phyloP scores from a whole-genome alignment of 352 stramenopile genomes.

The Globisporangium paddicum region DNA sequence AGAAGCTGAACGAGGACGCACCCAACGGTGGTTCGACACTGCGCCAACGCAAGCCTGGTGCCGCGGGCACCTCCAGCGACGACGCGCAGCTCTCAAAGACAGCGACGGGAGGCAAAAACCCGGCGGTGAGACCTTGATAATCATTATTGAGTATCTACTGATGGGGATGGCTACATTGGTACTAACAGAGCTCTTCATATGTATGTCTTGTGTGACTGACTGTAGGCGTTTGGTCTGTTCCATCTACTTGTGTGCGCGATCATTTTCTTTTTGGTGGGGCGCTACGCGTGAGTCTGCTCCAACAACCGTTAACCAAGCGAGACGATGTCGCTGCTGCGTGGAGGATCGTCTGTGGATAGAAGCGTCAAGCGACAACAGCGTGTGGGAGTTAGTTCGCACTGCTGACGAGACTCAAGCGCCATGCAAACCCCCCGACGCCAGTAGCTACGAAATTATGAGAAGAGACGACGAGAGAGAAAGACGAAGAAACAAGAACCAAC shows the following conservation, averaged over 20 bases:
- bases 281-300: conserved; percentile 56
- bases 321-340: background rate
- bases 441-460: background rate
- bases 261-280: conserved; percentile 88
- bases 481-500: background rate
- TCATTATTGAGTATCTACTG: background rate
- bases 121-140: conserved; percentile 34
- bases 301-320: background rate
- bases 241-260: conserved; percentile 83
- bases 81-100: conserved; percentile 24
- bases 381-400: background rate
- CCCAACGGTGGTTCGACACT: conserved; percentile 30
- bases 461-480: background rate
- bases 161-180: background rate
- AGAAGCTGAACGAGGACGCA: conserved; percentile 59
- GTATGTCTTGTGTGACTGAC: background rate
- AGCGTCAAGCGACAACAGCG: background rate
- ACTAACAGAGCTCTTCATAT: background rate
- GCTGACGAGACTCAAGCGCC: background rate
- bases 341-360: conserved; percentile 1
- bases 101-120: conserved; percentile 40
- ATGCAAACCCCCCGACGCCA: too few species aligned
- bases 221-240: conserved; percentile 69
- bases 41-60: conserved; percentile 67
- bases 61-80: conserved; percentile 11